Percentiles rank a stretch among this genome's conserved stretches.
Evolutionary conservation across 2,329 filamentous ascomycete species (phyloP).

Genomic region (Monosporascus sp.): DNA sequence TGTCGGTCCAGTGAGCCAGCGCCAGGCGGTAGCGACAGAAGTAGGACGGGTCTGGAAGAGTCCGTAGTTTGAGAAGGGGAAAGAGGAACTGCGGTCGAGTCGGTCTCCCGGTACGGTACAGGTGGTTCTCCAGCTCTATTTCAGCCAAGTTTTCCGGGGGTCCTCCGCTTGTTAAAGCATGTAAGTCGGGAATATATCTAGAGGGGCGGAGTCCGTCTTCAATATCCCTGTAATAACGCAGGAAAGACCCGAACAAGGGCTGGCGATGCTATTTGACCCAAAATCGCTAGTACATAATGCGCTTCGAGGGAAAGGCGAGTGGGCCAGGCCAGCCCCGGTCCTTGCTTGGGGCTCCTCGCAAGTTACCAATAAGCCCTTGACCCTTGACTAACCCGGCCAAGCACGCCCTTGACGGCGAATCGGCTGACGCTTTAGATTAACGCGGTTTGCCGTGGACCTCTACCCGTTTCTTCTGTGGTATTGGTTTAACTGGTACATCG

Average conservation of each 20-base stretch:
- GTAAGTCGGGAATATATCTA: conserved; percentile 43
- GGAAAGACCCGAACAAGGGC: conserved; percentile 33
- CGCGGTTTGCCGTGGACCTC: conserved; percentile 6
- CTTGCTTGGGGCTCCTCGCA: not conserved
- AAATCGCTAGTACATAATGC: conserved; percentile 17
- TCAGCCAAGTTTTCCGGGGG: conserved; percentile 29
- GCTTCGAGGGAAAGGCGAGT: not conserved
- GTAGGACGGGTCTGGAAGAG: conserved; percentile 19
- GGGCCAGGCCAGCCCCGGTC: not conserved
- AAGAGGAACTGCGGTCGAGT: conserved; percentile 15
- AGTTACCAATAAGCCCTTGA: not conserved
- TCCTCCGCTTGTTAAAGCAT: conserved; percentile 40
- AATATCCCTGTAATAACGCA: conserved; percentile 32
- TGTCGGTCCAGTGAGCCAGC: not conserved
- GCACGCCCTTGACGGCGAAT: conserved; percentile 5
- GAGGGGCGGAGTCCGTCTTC: conserved; percentile 30
- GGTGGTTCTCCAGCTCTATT: conserved; percentile 19
- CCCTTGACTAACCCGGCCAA: not conserved
- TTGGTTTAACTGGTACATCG: too few species aligned
- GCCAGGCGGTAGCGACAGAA: conserved; percentile 13
- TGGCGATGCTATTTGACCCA: conserved; percentile 25
- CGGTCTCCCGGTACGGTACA: conserved; percentile 18
- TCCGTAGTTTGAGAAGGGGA: conserved; percentile 22
- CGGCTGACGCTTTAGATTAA: conserved; percentile 8
- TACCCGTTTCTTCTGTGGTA: not conserved